A percentile compares a stretch with the other conserved stretches of the same genome.
These are phyloP conservation scores for Clonostachys solani DNA, from an alignment of 2,329 filamentous ascomycete species.

Conservation along the genomic window DNA sequence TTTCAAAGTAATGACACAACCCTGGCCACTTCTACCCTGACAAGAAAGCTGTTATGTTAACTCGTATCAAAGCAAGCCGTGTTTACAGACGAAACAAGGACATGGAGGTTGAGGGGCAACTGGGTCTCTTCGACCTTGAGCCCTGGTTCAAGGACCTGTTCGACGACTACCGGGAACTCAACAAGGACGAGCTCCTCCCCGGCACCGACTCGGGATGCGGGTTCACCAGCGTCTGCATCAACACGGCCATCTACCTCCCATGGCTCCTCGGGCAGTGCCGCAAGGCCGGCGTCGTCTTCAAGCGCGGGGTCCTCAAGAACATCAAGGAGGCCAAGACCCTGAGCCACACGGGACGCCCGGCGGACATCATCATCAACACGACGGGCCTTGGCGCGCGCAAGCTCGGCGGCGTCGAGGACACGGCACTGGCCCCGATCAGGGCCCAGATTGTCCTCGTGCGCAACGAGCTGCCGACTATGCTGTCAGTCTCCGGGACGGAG, in stretches of 20 bases:
- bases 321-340: conserved; percentile 60
- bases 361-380: conserved; percentile 81
- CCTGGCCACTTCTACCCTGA: neutral
- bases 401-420: conserved; percentile 79
- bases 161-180: conserved; percentile 64
- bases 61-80: no score
- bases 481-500: conserved; percentile 65
- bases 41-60: no score
- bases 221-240: conserved; percentile 88
- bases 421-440: conserved; percentile 67
- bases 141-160: conserved; percentile 73
- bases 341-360: conserved; percentile 48
- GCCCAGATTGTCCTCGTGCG: conserved; percentile 83
- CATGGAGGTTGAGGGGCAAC: conserved; percentile 16
- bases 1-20: conserved; percentile 55
- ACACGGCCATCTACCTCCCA: conserved; percentile 81
- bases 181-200: conserved; percentile 50
- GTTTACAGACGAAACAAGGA: conserved; percentile 46
- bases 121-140: conserved; percentile 49
- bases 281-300: conserved; percentile 65
- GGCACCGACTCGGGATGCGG: conserved; percentile 68
- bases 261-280: conserved; percentile 81
- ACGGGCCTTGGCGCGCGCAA: conserved; percentile 72
- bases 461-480: conserved; percentile 71
- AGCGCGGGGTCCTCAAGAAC: conserved; percentile 61